A percentile compares a stretch with the other conserved stretches of the same genome.
Conservation (phyloP, 148 eudicot species). For the Polygonum maritimum region DNA sequence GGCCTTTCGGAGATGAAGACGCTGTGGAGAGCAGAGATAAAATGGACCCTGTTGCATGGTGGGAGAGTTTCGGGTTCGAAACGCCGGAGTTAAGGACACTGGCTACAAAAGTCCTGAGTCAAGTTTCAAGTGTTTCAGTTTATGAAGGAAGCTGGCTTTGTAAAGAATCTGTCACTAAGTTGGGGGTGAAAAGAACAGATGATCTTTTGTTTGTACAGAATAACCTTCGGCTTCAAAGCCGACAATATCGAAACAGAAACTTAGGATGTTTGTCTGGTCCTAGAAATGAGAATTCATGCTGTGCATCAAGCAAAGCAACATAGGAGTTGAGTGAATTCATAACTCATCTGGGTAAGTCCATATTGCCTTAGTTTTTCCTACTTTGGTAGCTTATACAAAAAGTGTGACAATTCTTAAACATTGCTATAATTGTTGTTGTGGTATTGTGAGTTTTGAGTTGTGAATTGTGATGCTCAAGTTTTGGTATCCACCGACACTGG, state of each 20-base stretch:
- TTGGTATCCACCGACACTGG: constrained; percentile 5
- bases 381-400: background rate
- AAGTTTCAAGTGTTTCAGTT: constrained; percentile 24
- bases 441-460: background rate
- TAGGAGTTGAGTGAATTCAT: background rate
- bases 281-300: background rate
- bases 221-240: constrained; percentile 30
- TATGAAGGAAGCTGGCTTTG: constrained; percentile 30
- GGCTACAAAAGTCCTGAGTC: constrained; percentile 37
- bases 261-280: background rate
- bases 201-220: constrained; percentile 39
- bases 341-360: background rate
- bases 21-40: constrained; percentile 43
- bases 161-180: constrained; percentile 21
- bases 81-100: constrained; percentile 32
- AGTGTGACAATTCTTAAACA: background rate
- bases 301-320: background rate
- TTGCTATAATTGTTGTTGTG: background rate
- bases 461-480: constrained; percentile 6
- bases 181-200: constrained; percentile 33
- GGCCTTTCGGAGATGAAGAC: constrained; percentile 44
- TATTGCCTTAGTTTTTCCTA: background rate
- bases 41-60: constrained; percentile 49
- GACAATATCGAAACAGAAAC: background rate
- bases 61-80: constrained; percentile 47